Evolutionary conservation across 768 basidiomycete species (phyloP).

Genomic region (Tulasnella sp.): DNA sequence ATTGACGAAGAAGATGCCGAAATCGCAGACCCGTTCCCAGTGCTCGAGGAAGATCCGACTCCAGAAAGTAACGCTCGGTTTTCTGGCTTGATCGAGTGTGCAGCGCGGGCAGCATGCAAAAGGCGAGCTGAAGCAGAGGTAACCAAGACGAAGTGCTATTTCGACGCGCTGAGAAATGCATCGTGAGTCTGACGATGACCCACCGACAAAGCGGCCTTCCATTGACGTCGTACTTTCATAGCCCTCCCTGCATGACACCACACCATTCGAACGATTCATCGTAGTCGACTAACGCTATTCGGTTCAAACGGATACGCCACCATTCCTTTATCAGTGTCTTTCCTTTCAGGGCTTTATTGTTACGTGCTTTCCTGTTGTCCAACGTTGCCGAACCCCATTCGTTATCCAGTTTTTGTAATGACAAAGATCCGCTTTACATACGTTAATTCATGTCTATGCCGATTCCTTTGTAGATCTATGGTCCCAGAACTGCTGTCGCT

Average conservation of each 20-base stretch:
- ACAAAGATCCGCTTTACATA: neutral
- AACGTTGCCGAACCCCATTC: neutral
- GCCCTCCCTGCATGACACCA: no score
- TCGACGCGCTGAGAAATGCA: neutral
- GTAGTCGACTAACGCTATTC: neutral
- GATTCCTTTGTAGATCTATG: neutral
- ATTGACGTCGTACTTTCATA: neutral
- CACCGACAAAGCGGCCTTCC: neutral
- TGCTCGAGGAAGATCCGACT: neutral
- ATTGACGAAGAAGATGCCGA: neutral
- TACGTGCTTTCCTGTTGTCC: neutral
- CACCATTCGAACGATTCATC: neutral
- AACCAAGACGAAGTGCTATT: neutral
- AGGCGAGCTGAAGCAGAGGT: neutral
- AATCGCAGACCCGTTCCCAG: neutral
- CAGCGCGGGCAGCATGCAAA: neutral
- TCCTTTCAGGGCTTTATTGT: neutral
- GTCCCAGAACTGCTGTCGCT: constrained; percentile 35
- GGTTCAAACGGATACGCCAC: neutral
- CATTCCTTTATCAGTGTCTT: neutral
- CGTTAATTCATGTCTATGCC: neutral
- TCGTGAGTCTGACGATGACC: neutral
- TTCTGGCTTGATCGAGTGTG: neutral
- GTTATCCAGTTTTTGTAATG: neutral
- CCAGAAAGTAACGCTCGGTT: neutral